Evolutionary conservation across 164 flowering plant species (phyloP), one percentile per base, ranked within the genome.

Genomic region (Taxillus chinensis): DNA sequence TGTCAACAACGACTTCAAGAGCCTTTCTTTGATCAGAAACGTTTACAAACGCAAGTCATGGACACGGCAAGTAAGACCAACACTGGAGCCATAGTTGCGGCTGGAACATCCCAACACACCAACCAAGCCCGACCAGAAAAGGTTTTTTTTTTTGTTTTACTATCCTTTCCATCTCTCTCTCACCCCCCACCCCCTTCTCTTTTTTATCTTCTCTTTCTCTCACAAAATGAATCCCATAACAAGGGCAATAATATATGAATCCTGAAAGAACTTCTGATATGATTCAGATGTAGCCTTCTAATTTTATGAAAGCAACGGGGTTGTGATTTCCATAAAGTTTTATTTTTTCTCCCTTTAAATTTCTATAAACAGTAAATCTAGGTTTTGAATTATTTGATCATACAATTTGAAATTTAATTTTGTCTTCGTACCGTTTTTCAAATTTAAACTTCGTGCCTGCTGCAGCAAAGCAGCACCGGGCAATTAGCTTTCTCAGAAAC

Each of bases 71-170:
- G 65, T 75, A 83, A 78, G 69, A 64, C 57, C 64, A 65, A 77
- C 41, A 71, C 8, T 17, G 16, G 78, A 73, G 39, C 79, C 63
- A 80, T 70, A 57, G n/a, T 7, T 68, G 63, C 74, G 58, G 66
- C 73, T 13, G 78, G 70, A 17, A 64, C 71, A 74, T 82, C 74
- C 63, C 53, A 77, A 67, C 40, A 79, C 70, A 61, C 81, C 46
- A 87, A 86, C 70, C 66, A 80, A 68, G 55, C 70, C 59, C 73
- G 2, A 27, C 27, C 63, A 38, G 95, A 82, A 67, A 91, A 91
- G 95, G 89, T 90, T 61, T 48, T 62, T 56, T 52, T 38, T 87
- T 59, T 48, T 64, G 52, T 52, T 41, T 43, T 2, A n/a, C 54
- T 15, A 4, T 27, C 4, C 3, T 15, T 51, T n/a, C 54, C 27